Percentiles rank a stretch among this genome's conserved stretches.
These are phyloP conservation scores for Cucurbita argyrosperma DNA, from an alignment of 306 rosid species.

Conservation along the genomic window DNA sequence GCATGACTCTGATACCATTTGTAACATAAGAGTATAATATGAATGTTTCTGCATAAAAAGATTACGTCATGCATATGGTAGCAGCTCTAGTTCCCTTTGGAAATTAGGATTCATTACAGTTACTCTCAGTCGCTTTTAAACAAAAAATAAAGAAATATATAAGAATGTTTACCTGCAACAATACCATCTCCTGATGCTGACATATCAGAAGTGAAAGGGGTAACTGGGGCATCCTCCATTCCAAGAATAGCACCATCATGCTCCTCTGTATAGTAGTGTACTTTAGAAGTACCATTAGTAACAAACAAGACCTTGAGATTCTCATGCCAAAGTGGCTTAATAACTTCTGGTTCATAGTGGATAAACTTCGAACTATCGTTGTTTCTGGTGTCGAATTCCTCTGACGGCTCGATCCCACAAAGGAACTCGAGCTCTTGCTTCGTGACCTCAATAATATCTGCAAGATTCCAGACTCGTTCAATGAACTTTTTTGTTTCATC, in stretches of 20 bases:
- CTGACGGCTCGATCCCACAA: constrained; percentile 63
- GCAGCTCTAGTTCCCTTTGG: too few species aligned
- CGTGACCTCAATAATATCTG: constrained; percentile 84
- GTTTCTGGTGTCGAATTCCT: constrained; percentile 77
- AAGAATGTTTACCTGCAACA: constrained; percentile 54
- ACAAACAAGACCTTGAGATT: constrained; percentile 82
- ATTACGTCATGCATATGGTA: too few species aligned
- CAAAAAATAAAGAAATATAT: too few species aligned
- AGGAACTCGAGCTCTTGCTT: constrained; percentile 92
- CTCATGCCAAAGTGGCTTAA: constrained; percentile 69
- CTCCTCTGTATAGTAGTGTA: constrained; percentile 78
- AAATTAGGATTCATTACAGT: too few species aligned
- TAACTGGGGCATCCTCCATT: constrained; percentile 78
- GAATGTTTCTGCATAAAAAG: too few species aligned
- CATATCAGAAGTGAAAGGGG: constrained; percentile 72
- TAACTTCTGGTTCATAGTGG: constrained; percentile 53
- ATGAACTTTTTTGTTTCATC: constrained; percentile 67
- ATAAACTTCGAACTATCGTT: constrained; percentile 63
- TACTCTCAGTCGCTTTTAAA: too few species aligned
- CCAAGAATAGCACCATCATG: constrained; percentile 59
- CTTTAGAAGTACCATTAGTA: constrained; percentile 92
- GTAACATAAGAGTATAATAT: too few species aligned
- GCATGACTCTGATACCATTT: too few species aligned
- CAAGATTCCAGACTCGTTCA: constrained; percentile 68
- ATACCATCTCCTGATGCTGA: constrained; percentile 95